Evolutionary conservation across 1,139 yeast species (phyloP).

Genomic region (Komagataea norvegica): DNA sequence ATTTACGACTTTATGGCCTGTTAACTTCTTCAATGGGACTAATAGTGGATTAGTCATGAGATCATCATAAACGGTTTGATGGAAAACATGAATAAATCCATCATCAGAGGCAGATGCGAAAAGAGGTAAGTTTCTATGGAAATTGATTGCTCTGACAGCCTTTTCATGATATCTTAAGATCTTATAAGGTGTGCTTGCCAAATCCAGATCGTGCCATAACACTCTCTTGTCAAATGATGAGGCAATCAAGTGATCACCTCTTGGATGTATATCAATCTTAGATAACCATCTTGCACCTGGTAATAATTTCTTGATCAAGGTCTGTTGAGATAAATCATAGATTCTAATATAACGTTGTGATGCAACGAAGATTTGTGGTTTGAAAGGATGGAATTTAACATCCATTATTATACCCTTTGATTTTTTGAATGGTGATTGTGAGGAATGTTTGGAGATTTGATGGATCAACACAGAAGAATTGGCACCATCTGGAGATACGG

Average conservation of each 20-base stretch:
- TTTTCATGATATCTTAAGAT: conserved; percentile 90
- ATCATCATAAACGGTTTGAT: conserved; percentile 94
- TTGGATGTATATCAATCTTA: conserved; percentile 87
- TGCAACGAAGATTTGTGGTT: conserved; percentile 90
- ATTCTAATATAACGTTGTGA: conserved; percentile 89
- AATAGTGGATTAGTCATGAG: conserved; percentile 91
- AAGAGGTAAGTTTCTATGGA: conserved; percentile 84
- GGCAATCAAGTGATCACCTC: conserved; percentile 91
- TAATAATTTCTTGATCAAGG: conserved; percentile 71
- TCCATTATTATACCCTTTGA: conserved; percentile 93
- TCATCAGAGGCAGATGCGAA: conserved; percentile 98
- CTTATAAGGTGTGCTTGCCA: conserved; percentile 87
- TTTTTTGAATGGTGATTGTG: conserved; percentile 96
- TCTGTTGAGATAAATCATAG: conserved; percentile 86
- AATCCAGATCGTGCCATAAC: conserved; percentile 95
- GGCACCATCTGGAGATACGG: conserved; percentile 87
- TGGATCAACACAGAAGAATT: conserved; percentile 89
- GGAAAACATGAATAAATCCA: conserved; percentile 90
- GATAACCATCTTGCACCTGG: conserved; percentile 98
- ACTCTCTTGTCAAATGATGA: conserved; percentile 94
- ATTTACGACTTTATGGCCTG: conserved; percentile 80
- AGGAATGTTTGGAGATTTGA: conserved; percentile 87
- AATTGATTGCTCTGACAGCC: conserved; percentile 85
- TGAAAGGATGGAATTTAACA: conserved; percentile 95
- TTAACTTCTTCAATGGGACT: conserved; percentile 91